Evolutionary conservation across 2,329 filamentous ascomycete genomes (phyloP).

Genomic region (Hypomyces perniciosus): DNA sequence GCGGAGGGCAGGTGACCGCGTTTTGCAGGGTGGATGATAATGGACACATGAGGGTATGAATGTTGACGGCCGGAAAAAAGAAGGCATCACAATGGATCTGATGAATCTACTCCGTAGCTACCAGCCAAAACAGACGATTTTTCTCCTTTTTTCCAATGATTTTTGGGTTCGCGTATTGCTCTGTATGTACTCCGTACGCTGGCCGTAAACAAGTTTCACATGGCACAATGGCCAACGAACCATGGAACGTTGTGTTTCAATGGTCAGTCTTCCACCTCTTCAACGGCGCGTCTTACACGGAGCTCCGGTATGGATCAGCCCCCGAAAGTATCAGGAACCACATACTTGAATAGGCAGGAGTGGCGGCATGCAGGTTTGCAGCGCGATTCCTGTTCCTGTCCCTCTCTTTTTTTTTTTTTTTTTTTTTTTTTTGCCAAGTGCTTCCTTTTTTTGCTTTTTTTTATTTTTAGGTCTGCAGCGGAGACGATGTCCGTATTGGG

Average conservation of each 20-base stretch:
- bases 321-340: neutral
- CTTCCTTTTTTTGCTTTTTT: neutral
- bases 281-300: neutral
- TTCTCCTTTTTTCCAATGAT: neutral
- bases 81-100: constrained; percentile 13
- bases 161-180: neutral
- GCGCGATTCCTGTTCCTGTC: too few species aligned
- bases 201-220: too few species aligned
- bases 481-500: constrained; percentile 10
- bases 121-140: constrained; percentile 6
- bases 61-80: constrained; percentile 10
- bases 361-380: neutral
- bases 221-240: too few species aligned
- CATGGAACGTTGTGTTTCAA: too few species aligned
- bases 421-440: constrained; percentile 9
- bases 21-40: constrained; percentile 13
- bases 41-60: constrained; percentile 15
- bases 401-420: constrained; percentile 12
- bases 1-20: neutral
- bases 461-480: neutral
- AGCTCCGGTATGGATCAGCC: neutral
- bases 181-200: neutral
- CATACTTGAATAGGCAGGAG: neutral
- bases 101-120: constrained; percentile 11
- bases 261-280: neutral